Evolutionary conservation across 2,329 filamentous ascomycete genomes (phyloP).

Genomic region (Phyllosticta paracitricarpa): DNA sequence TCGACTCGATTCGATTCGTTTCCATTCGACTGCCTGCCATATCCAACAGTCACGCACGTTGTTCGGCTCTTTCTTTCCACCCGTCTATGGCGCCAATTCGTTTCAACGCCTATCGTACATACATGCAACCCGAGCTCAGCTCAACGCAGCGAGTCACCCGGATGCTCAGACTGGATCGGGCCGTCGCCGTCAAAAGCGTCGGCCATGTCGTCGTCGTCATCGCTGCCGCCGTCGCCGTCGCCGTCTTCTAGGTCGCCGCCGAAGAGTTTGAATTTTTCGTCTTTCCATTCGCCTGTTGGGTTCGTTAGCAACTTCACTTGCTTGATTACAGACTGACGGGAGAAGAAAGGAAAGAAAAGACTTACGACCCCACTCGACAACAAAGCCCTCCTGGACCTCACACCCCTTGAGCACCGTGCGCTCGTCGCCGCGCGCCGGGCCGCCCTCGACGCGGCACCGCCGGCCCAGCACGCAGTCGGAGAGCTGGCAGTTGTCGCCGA

Average conservation of each 20-base stretch:
- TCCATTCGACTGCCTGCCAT: too few species aligned
- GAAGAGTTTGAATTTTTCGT: constrained; percentile 52
- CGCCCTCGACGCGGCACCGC: constrained; percentile 72
- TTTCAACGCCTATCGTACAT: too few species aligned
- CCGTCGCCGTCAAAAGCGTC: background rate
- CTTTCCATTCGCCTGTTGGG: constrained; percentile 43
- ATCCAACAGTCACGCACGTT: too few species aligned
- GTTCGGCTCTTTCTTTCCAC: too few species aligned
- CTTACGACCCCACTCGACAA: constrained; percentile 65
- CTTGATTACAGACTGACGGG: background rate
- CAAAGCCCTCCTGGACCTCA: constrained; percentile 78
- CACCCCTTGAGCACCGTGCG: constrained; percentile 65
- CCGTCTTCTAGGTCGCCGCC: constrained; percentile 29
- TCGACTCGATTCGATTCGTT: too few species aligned
- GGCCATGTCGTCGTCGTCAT: constrained; percentile 1
- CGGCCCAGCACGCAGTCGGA: constrained; percentile 81
- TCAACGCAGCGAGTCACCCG: background rate
- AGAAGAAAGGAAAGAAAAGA: constrained; percentile 8
- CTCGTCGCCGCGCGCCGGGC: constrained; percentile 40
- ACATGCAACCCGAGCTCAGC: background rate
- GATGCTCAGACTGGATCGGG: background rate
- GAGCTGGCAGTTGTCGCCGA: constrained; percentile 75
- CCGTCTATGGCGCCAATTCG: background rate
- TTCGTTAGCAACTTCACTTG: background rate
- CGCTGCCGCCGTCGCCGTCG: constrained; percentile 21